Evolutionary conservation across 106 monocot genomes (phyloP).

Genomic region (Agapanthus africanus): DNA sequence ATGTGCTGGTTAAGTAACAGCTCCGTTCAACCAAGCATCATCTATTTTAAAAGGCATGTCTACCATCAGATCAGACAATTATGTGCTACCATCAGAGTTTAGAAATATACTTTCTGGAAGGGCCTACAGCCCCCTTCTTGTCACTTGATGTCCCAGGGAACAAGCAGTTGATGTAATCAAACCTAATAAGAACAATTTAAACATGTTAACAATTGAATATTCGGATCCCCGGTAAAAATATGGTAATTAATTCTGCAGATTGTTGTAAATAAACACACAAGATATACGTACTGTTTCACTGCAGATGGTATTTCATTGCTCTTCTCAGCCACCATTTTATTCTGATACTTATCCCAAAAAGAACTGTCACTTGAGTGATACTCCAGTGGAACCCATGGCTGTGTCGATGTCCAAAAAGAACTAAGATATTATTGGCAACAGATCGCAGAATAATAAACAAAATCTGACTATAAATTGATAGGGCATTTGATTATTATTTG

Average conservation of each 20-base stretch:
- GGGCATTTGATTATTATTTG: too few relatives aligned
- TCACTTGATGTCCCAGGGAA: conserved; percentile 5
- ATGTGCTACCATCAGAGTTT: not conserved
- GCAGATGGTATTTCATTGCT: conserved; percentile 7
- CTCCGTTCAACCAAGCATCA: too few relatives aligned
- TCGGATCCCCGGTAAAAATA: not conserved
- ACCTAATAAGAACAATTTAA: conserved; percentile 8
- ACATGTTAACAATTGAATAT: not conserved
- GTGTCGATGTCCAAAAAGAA: conserved; percentile 1
- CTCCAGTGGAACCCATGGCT: conserved; percentile 22
- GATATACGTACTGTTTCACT: conserved; percentile 15
- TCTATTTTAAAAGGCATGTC: too few relatives aligned
- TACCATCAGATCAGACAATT: not conserved
- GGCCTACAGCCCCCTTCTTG: conserved; percentile 5
- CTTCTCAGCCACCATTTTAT: not conserved
- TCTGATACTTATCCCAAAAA: conserved; percentile 9
- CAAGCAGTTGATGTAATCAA: conserved; percentile 16
- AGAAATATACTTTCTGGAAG: conserved; percentile 12
- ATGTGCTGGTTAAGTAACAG: too few relatives aligned
- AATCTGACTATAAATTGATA: too few relatives aligned
- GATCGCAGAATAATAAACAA: too few relatives aligned
- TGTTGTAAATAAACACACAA: conserved; percentile 1
- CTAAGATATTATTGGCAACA: too few relatives aligned
- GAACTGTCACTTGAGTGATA: conserved; percentile 13
- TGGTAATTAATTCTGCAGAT: not conserved